Evolutionary conservation across 2,329 filamentous ascomycete genomes (phyloP), one percentile per base, ranked within the genome.

Genomic region (Xylaria polymorpha): DNA sequence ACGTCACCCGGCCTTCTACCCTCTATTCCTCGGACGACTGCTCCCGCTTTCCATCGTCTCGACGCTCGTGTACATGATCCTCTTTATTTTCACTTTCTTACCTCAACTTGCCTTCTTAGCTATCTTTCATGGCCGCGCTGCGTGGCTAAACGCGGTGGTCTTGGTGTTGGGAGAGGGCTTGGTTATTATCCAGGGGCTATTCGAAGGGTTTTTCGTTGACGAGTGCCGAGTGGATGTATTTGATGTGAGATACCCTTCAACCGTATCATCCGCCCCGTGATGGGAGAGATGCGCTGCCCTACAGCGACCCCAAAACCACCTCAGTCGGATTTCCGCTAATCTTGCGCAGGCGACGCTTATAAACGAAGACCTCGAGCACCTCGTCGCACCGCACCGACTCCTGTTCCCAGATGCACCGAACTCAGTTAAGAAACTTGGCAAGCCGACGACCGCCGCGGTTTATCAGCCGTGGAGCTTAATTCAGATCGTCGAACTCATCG

Each of bases 391-490:
- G 59, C 85, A 92, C 73, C 83, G 93, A 80, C 82, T 92, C 68
- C 84, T 90, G 75, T 90, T 88, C 77, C 82, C 82, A 29, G 90
- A 94, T 69, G 89, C 89, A 0, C 88, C 91, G 57, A 90, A 91
- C 74, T 88, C 94, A 0, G 90, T 96, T 58, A 91, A 91, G 78
- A 91, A 91, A 80, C 88, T 98, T 0, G 95, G 94, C 35, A 94
- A 93, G 73, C 93, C 94, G 0, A 94, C 91, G 0, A 88, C 84
- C 25, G 85, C 89, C 1, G 92, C 94, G 0, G 86, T 93, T 20
- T 98, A 96, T 80, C 90, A 92, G 9, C 95, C 95, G 0, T 98
- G 97, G 85, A 97, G 93, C 64, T 83, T 97, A 63, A 88, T 93
- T n/a, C 95, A 98, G 80, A 96, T 97, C 66, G 78, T 93, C 71